A percentile compares a stretch with the other conserved stretches of the same genome.
phyloP scores from a whole-genome alignment of 2,329 filamentous ascomycete species.

The Pyricularia grisea region DNA sequence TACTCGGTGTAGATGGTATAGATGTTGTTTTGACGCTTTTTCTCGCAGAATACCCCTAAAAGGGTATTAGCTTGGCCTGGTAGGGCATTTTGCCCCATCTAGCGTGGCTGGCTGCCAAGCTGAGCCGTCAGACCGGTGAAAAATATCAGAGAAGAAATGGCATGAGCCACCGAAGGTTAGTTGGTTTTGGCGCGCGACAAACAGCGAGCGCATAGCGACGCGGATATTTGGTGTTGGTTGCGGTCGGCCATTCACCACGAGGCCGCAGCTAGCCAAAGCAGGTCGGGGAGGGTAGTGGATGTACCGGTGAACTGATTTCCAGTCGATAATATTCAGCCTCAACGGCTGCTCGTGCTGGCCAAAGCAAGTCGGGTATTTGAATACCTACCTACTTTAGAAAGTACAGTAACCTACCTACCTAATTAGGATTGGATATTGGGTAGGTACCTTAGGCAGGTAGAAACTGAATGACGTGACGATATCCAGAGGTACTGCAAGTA shows the following conservation, averaged over 20 bases:
- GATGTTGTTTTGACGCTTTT: not conserved
- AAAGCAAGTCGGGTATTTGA: no score
- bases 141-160: not conserved
- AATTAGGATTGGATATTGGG: not conserved
- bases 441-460: no score
- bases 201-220: not conserved
- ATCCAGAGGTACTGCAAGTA: no score
- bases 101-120: not conserved
- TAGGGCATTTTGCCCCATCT: not conserved
- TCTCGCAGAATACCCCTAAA: not conserved
- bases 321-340: no score
- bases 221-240: not conserved
- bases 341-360: no score
- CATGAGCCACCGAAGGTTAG: not conserved
- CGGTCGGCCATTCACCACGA: not conserved
- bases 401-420: not conserved
- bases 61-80: not conserved
- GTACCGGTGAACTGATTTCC: not conserved
- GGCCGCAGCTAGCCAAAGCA: not conserved
- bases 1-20: no score
- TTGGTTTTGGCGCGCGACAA: not conserved
- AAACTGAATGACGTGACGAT: no score
- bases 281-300: not conserved
- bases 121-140: not conserved
- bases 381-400: not conserved